These are phyloP conservation scores for Sclerospora graminicola DNA, from an alignment of 352 stramenopile species.

Conservation along the genomic window DNA sequence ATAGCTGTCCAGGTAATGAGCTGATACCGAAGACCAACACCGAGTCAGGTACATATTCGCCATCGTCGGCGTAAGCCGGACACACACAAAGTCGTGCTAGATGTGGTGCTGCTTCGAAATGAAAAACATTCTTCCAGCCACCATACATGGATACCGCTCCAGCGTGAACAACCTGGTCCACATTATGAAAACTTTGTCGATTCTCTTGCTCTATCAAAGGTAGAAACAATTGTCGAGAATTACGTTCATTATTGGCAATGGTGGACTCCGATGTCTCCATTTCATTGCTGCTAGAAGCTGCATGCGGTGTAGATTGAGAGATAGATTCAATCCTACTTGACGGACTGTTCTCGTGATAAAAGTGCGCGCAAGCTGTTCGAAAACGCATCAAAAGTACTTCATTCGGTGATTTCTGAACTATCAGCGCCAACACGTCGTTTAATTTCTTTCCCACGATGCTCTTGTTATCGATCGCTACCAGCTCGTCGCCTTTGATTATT, in stretches of 20 bases:
- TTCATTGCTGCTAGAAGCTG: constrained; percentile 2
- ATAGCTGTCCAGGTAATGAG: constrained; percentile 35
- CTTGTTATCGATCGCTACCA: too few relatives aligned
- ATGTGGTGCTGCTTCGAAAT: constrained; percentile 19
- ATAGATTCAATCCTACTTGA: constrained; percentile 3
- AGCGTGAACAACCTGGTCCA: constrained; percentile 40
- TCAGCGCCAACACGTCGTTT: constrained; percentile 22
- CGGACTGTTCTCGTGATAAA: constrained; percentile 5
- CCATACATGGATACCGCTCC: constrained; percentile 68
- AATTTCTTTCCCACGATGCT: constrained; percentile 30
- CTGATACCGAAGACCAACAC: constrained; percentile 60
- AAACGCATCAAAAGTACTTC: constrained; percentile 37
- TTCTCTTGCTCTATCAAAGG: constrained; percentile 25
- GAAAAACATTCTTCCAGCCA: constrained; percentile 45
- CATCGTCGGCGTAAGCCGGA: constrained; percentile 66
- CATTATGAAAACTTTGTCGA: constrained; percentile 8
- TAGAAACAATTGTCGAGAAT: too few relatives aligned
- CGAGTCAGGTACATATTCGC: constrained; percentile 56
- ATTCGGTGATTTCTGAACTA: constrained; percentile 21
- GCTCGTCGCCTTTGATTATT: too few relatives aligned
- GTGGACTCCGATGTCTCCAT: constrained; percentile 8
- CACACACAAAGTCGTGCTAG: constrained; percentile 50
- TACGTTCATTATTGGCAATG: constrained; percentile 5
- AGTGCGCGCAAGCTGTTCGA: constrained; percentile 22
- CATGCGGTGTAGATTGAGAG: constrained; percentile 7